Base-by-base conservation (phyloP, 148 eudicot species). In the Suaeda aralocaspica region DNA sequence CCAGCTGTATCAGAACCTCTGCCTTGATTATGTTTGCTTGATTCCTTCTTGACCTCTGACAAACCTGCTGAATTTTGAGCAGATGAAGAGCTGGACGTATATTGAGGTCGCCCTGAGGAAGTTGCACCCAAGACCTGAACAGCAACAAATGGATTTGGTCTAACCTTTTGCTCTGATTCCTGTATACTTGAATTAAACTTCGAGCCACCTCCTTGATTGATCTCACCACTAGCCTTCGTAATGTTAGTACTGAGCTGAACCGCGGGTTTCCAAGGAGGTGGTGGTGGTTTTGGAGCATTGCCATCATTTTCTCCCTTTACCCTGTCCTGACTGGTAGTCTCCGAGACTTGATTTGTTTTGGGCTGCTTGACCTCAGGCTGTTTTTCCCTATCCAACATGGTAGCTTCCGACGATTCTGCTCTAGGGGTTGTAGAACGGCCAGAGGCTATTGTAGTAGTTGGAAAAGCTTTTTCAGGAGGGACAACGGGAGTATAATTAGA, bases 401-500 rank as follows among this genome's bases (percentile, higher is more conserved):
- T 34, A 26, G 65, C 79, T 67, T 84, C 90, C 29, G 75, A 68
- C 24, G 74, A 52, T 66, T 82, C 96, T 7, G 69, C 74, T 78
- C 84, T 83, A 60, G 84, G 79, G 18, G 79, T 78, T 25, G 83
- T 44, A n/a, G 88, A 79, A 39, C 98, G 94, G 30, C 92, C 88
- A 9, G 98, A 70, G 66, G 96, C 64, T 58, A 91, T 86, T 30
- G 89, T 78, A 41, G 97, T 92, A 18, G 91, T 87, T 6, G 96
- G 98, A 79, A 94, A 94, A 28, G 98, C 98, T 75, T 94, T 94
- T 78, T 94, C 98, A 29, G 97, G 97, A 68, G 97, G 97, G 65
- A 94, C 92, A 69, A 91, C 97, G 1, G 98, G 98, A 16, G 89
- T 90, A 60, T 94, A 94, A 71, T 91, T 88, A 30, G 95, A 82